These are phyloP conservation scores for Beauveria caledonica DNA, from an alignment of 2,329 filamentous ascomycete genomes.

Conservation along the genomic window DNA sequence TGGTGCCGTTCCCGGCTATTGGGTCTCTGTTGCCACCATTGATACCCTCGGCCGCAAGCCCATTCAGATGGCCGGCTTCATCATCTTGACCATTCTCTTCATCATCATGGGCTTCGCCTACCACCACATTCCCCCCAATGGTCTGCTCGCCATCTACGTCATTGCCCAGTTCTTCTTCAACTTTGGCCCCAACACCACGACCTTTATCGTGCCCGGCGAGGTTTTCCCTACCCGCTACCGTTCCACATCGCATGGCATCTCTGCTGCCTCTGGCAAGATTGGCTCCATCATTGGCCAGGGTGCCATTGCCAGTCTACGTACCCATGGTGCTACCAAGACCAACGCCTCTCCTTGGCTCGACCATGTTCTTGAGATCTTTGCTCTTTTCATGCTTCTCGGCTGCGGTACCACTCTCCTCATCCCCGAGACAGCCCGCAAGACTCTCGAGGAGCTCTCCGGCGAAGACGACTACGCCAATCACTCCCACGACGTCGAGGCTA, in stretches of 20 bases:
- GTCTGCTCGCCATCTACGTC: slow-evolving; percentile 47
- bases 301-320: slow-evolving; percentile 47
- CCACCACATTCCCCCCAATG: slow-evolving; percentile 41
- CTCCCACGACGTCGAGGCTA: not conserved
- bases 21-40: slow-evolving; percentile 66
- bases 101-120: slow-evolving; percentile 57
- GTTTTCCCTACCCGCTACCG: slow-evolving; percentile 49
- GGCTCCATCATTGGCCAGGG: slow-evolving; percentile 50
- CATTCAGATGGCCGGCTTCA: slow-evolving; percentile 60
- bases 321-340: slow-evolving; percentile 30
- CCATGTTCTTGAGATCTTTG: slow-evolving; percentile 68
- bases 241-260: slow-evolving; percentile 50
- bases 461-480: slow-evolving; percentile 19
- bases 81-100: slow-evolving; percentile 52
- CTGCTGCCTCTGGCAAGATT: slow-evolving; percentile 46
- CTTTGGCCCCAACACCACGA: slow-evolving; percentile 50
- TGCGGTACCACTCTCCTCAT: slow-evolving; percentile 61
- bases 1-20: slow-evolving; percentile 74
- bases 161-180: slow-evolving; percentile 53
- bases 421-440: slow-evolving; percentile 67
- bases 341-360: slow-evolving; percentile 57
- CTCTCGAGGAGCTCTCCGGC: slow-evolving; percentile 53
- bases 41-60: slow-evolving; percentile 71
- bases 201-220: slow-evolving; percentile 49
- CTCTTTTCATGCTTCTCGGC: slow-evolving; percentile 69